Evolutionary conservation across 345 rosid genomes (phyloP).

Genomic region (Heritiera fomes): DNA sequence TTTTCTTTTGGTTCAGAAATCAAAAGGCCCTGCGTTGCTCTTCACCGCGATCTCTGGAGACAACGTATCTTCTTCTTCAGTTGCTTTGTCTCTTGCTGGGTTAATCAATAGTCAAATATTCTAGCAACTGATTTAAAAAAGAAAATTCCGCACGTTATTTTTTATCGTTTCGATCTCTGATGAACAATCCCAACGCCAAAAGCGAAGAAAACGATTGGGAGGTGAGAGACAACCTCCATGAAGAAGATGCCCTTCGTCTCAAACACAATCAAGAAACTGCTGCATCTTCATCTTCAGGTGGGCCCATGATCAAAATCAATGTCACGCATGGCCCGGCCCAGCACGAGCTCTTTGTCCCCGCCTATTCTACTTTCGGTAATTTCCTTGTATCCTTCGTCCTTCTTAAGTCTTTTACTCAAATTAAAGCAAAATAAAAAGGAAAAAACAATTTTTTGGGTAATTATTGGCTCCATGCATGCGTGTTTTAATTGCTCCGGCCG

Average conservation of each 20-base stretch:
- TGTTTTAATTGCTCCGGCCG: neutral
- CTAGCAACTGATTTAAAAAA: no score
- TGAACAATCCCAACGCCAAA: no score
- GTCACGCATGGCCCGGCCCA: constrained; percentile 39
- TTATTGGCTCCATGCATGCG: neutral
- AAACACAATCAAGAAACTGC: neutral
- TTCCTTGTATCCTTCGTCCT: neutral
- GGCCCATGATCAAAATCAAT: constrained; percentile 40
- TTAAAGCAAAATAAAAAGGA: neutral
- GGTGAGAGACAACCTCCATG: constrained; percentile 29
- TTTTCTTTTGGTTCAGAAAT: no score
- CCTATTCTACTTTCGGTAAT: constrained; percentile 56
- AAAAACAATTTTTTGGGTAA: neutral
- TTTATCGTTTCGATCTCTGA: no score
- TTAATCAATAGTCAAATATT: no score
- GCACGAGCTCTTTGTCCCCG: constrained; percentile 31
- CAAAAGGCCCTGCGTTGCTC: no score
- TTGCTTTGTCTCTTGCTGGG: no score
- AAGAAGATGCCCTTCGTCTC: neutral
- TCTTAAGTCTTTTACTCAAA: neutral
- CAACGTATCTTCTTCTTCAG: no score
- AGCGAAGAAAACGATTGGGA: neutral
- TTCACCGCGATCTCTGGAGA: no score
- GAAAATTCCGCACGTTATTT: no score
- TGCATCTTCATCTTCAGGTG: constrained; percentile 4